A percentile compares a stretch with the other conserved stretches of the same genome.
These are phyloP conservation scores for Penicillium sp. DNA, from an alignment of 2,329 filamentous ascomycete genomes.

Conservation along the genomic window DNA sequence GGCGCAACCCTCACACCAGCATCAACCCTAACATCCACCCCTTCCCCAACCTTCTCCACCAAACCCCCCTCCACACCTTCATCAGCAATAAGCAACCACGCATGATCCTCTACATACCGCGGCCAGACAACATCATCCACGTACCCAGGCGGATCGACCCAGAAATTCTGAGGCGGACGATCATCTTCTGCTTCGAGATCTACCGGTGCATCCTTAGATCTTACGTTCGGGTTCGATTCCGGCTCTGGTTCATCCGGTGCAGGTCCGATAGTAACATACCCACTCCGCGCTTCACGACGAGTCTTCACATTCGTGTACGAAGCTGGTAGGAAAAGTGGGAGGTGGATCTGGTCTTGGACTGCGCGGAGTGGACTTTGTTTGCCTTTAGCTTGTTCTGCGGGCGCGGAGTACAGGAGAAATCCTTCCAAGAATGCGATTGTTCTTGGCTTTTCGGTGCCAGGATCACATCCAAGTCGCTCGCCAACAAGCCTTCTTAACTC, in stretches of 20 bases:
- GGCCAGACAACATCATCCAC: slow-evolving; percentile 96
- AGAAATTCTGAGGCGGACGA: slow-evolving; percentile 70
- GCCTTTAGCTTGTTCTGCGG: slow-evolving; percentile 17
- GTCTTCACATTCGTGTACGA: slow-evolving; percentile 52
- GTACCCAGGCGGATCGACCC: slow-evolving; percentile 91
- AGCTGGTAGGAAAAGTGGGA: slow-evolving; percentile 76
- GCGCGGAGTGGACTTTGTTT: slow-evolving; percentile 26
- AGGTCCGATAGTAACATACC: slow-evolving; percentile 49
- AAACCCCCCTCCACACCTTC: slow-evolving; percentile 59
- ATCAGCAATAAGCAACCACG: slow-evolving; percentile 71
- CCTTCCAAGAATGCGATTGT: slow-evolving; percentile 78
- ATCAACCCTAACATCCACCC: slow-evolving; percentile 47
- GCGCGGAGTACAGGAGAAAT: slow-evolving; percentile 73
- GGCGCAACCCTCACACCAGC: slow-evolving; percentile 48
- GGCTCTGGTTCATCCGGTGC: slow-evolving; percentile 15
- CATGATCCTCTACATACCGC: slow-evolving; percentile 80
- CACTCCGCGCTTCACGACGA: slow-evolving; percentile 43
- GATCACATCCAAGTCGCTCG: slow-evolving; percentile 9
- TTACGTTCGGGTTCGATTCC: neutral
- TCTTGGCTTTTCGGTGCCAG: neutral
- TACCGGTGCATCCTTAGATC: slow-evolving; percentile 4
- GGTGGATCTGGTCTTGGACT: slow-evolving; percentile 55
- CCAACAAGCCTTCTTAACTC: slow-evolving; percentile 27
- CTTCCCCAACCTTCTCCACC: slow-evolving; percentile 33
- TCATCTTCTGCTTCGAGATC: slow-evolving; percentile 34